A percentile compares a stretch with the other conserved stretches of the same genome.
phyloP scores from a whole-genome alignment of 1,139 yeast species.

The Yamadazyma trypodendri region DNA sequence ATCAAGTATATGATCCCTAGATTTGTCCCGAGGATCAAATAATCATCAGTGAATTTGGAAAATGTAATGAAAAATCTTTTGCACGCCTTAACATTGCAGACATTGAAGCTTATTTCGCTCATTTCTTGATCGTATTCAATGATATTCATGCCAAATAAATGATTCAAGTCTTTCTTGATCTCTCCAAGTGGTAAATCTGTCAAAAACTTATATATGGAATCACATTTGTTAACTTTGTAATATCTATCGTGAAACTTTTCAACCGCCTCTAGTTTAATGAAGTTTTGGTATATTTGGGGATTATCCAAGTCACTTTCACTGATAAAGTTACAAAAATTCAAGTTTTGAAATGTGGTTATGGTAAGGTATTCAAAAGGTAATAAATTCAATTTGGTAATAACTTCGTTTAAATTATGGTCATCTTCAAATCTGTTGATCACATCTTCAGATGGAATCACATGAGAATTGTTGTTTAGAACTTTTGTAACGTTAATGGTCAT shows the following conservation, averaged over 20 bases:
- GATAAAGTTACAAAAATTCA: slow-evolving; percentile 15
- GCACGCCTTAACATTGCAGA: slow-evolving; percentile 8
- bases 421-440: slow-evolving; percentile 8
- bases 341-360: slow-evolving; percentile 10
- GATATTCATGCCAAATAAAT: slow-evolving; percentile 18
- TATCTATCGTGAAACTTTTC: slow-evolving; percentile 7
- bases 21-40: slow-evolving; percentile 16
- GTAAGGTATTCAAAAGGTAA: slow-evolving; percentile 17
- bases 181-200: slow-evolving; percentile 16
- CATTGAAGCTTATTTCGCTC: slow-evolving; percentile 9
- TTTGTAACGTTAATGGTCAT: slow-evolving; percentile 8
- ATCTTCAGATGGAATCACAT: slow-evolving; percentile 1
- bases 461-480: slow-evolving; percentile 5
- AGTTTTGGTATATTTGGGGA: slow-evolving; percentile 18
- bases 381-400: slow-evolving; percentile 12
- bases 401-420: slow-evolving; percentile 8
- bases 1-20: slow-evolving; percentile 15
- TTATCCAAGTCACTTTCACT: slow-evolving; percentile 20
- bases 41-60: slow-evolving; percentile 15
- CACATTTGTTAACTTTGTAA: slow-evolving; percentile 10
- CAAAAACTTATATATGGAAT: slow-evolving; percentile 11
- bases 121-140: slow-evolving; percentile 7
- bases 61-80: slow-evolving; percentile 16
- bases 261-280: slow-evolving; percentile 11
- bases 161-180: slow-evolving; percentile 17